Percentiles rank a stretch among this genome's conserved stretches.
phyloP scores from a whole-genome alignment of 78 protist species.

The Planoprotostelium fungivorum region DNA sequence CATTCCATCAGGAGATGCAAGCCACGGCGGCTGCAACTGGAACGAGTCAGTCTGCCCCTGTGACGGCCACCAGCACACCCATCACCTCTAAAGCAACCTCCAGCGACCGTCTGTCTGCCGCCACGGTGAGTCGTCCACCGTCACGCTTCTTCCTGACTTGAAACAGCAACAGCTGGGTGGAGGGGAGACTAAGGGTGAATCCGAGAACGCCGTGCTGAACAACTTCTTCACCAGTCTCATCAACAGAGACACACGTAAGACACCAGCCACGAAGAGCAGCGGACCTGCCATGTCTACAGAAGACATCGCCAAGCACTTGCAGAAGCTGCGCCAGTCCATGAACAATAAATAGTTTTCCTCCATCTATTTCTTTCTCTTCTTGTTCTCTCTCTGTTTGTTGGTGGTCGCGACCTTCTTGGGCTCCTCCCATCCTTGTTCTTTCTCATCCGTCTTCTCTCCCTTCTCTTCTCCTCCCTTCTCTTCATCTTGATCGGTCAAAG shows the following conservation, averaged over 20 bases:
- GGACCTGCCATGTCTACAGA: not conserved
- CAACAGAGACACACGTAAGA: slow-evolving; percentile 18
- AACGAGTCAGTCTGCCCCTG: not conserved
- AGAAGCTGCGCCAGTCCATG: not conserved
- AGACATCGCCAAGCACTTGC: not conserved
- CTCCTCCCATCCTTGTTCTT: too few relatives aligned
- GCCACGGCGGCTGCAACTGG: not conserved
- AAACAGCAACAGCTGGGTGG: too few relatives aligned
- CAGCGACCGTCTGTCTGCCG: slow-evolving; percentile 4
- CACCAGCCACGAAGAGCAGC: not conserved
- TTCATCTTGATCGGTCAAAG: too few relatives aligned
- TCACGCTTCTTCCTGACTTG: too few relatives aligned
- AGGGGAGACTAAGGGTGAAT: not conserved
- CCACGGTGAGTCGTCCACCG: too few relatives aligned
- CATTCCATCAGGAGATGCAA: too few relatives aligned
- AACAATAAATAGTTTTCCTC: not conserved
- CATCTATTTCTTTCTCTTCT: too few relatives aligned
- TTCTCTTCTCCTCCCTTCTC: too few relatives aligned
- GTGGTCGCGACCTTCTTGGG: too few relatives aligned
- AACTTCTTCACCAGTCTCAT: slow-evolving; percentile 53
- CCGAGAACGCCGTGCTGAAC: slow-evolving; percentile 50
- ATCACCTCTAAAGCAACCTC: not conserved
- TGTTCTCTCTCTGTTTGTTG: too few relatives aligned
- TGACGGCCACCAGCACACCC: not conserved
- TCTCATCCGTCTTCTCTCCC: too few relatives aligned